Evolutionary conservation across 2,329 filamentous ascomycete genomes (phyloP).

Genomic region (Pseudocercospora vitis): DNA sequence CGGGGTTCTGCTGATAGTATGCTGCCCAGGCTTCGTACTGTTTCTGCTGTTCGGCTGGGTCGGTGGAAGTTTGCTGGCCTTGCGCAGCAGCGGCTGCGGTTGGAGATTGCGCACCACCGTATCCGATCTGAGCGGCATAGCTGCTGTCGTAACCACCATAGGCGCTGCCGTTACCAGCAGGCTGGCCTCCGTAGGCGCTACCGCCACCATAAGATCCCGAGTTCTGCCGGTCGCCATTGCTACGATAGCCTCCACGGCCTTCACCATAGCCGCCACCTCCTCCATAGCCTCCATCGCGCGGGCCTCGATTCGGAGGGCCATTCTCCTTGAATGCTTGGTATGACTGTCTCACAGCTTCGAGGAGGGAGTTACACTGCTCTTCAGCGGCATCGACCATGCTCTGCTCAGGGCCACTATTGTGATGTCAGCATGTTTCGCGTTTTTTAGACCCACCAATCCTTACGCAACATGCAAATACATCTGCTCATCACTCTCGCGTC

Average conservation of each 20-base stretch:
- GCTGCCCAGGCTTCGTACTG: slow-evolving; percentile 65
- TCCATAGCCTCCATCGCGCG: slow-evolving; percentile 46
- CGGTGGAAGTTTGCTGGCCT: slow-evolving; percentile 30
- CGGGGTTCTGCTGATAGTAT: slow-evolving; percentile 83
- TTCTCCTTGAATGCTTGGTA: slow-evolving; percentile 85
- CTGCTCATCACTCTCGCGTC: slow-evolving; percentile 85
- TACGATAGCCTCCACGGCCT: slow-evolving; percentile 42
- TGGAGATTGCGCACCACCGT: slow-evolving; percentile 37
- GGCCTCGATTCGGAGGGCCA: slow-evolving; percentile 47
- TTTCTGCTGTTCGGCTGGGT: slow-evolving; percentile 26
- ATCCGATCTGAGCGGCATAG: slow-evolving; percentile 19
- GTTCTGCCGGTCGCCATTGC: slow-evolving; percentile 40
- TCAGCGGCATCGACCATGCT: slow-evolving; percentile 84
- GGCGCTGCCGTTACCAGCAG: slow-evolving; percentile 40
- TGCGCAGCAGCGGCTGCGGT: slow-evolving; percentile 37
- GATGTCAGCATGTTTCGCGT: slow-evolving; percentile 12
- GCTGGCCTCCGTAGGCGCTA: slow-evolving; percentile 41
- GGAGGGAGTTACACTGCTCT: slow-evolving; percentile 81
- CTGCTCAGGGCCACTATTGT: slow-evolving; percentile 74
- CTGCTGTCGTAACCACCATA: slow-evolving; percentile 29
- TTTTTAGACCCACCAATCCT: slow-evolving; percentile 40
- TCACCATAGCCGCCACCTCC: slow-evolving; percentile 39
- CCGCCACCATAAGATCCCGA: slow-evolving; percentile 38
- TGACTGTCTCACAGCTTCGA: slow-evolving; percentile 81
- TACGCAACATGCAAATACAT: slow-evolving; percentile 98